A percentile compares a stretch with the other conserved stretches of the same genome.
phyloP scores from a whole-genome alignment of 129 eudicot species.

The Daucus carota region DH1_v3.0 NC_030384.2:41906501-41907000 shows the following conservation, averaged over 20 bases:
- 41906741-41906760: not conserved
- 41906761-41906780: no score
- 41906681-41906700: not conserved
- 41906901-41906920: constrained; percentile 78
- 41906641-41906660: not conserved
- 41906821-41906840: not conserved
- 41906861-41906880: constrained; percentile 49
- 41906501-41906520: no score
- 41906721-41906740: not conserved
- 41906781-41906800: no score
- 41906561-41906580: not conserved
- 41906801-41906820: not conserved
- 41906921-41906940: constrained; percentile 43
- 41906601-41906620: not conserved
- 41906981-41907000: constrained; percentile 73
- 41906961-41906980: constrained; percentile 88
- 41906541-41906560: no score
- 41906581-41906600: not conserved
- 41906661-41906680: not conserved
- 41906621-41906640: not conserved
- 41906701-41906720: not conserved
- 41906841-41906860: not conserved
- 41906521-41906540: no score
- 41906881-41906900: constrained; percentile 74
- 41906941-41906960: constrained; percentile 81